A percentile compares a stretch with the other conserved stretches of the same genome.
Conservation (phyloP, 371 early-diverging fungal species). For the Rhizopus arrhizus region DNA sequence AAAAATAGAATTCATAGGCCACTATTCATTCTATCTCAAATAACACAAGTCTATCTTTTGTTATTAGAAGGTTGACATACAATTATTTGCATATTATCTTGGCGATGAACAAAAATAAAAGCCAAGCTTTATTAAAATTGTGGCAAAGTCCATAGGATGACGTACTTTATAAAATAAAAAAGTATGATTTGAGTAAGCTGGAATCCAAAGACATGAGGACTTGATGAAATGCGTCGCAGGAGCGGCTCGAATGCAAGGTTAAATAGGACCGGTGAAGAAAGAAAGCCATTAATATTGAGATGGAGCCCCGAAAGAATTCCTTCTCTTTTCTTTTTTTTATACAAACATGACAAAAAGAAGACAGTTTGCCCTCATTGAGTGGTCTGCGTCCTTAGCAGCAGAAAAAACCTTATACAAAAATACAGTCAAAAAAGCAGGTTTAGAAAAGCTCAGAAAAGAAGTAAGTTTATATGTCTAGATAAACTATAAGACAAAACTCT, state of each 20-base stretch:
- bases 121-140: background rate
- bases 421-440: conserved; percentile 15
- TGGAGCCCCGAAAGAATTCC: background rate
- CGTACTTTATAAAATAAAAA: background rate
- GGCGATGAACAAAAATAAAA: background rate
- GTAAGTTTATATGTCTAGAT: conserved; percentile 13
- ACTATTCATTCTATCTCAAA: no score
- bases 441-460: conserved; percentile 21
- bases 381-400: conserved; percentile 15
- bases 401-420: conserved; percentile 15
- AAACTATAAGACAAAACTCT: conserved; percentile 13
- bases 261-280: no score
- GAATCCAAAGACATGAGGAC: no score
- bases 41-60: no score
- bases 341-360: conserved; percentile 15
- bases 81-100: background rate
- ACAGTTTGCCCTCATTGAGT: conserved; percentile 18
- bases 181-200: no score
- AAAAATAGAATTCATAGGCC: no score
- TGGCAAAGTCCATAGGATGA: background rate
- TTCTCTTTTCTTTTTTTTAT: conserved; percentile 1
- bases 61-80: background rate
- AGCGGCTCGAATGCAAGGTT: no score
- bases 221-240: no score
- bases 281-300: no score